Evolutionary conservation across 169 alveolate species (phyloP), one percentile per base, ranked within the genome.

Genomic region (Babesia gibsoni): DNA sequence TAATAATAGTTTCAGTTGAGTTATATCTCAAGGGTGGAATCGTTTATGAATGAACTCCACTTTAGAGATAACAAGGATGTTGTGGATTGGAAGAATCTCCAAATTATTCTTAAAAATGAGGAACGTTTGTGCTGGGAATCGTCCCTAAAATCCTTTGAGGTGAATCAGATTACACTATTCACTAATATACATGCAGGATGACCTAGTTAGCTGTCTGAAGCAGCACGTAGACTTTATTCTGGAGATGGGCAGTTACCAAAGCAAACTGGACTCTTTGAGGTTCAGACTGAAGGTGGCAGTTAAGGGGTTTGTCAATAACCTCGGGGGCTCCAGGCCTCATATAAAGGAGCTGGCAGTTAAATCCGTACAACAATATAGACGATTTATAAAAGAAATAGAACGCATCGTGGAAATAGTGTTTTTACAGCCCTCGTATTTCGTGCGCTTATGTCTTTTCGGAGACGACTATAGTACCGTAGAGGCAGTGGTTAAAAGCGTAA

Each of bases 1-100:
- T 23, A 27, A 36, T 48, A 12, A 16, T n/a, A 29, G 37, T 9
- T 23, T 41, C 42, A 61, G 81, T 41, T 42, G 6, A 20, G 37
- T 52, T 82, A 42, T 45, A 43, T 27, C 50, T 46, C 33, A 49
- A 64, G 50, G n/a, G 54, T 57, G 35, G 64, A 29, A 53, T 53
- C 73, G 27, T 46, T 39, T 30, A 54, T 75, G 9, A 64, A 67
- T 20, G 84, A 75, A 30, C 58, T 75, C 22, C 70, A 75, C 63
- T 75, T 59, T 39, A 58, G 64, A 36, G 70, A 39, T n/a, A 73
- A 75, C 41, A 56, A 64, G 37, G 57, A 75, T 16, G 53, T 50
- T 14, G 64, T 86, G 33, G 82, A 86, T 52, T 86, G 92, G 92
- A 80, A 57, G 18, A 48, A 46, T 48, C 67, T 86, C 4, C 92